These are phyloP conservation scores for Yarrowia osloensis DNA, from an alignment of 805 yeast species.

Conservation along the genomic window DNA sequence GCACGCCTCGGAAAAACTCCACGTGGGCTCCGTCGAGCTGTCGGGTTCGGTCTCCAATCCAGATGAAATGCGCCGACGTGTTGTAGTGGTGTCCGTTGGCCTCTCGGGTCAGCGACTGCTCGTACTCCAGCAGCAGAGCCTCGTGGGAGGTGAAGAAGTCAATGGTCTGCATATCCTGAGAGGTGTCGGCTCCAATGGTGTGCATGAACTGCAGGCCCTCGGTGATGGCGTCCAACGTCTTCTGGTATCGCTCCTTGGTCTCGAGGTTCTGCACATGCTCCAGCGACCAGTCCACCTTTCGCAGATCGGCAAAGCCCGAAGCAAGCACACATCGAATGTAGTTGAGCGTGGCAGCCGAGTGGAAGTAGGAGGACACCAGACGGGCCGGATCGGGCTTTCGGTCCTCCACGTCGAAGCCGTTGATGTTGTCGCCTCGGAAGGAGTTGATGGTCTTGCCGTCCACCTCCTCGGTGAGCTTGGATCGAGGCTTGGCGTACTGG, in stretches of 20 bases:
- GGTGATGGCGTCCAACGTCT: constrained; percentile 43
- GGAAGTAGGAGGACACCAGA: constrained; percentile 48
- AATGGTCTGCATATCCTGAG: constrained; percentile 40
- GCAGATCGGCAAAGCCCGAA: constrained; percentile 47
- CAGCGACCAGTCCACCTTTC: constrained; percentile 47
- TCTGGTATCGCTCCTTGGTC: constrained; percentile 46
- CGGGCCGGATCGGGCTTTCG: constrained; percentile 48
- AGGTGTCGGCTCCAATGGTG: constrained; percentile 45
- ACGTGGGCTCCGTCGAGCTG: constrained; percentile 51
- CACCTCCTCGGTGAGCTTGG: constrained; percentile 48
- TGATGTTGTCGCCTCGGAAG: constrained; percentile 49
- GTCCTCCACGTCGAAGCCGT: constrained; percentile 46
- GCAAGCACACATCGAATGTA: constrained; percentile 44
- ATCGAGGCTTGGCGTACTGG: constrained; percentile 50
- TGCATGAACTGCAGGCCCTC: constrained; percentile 46
- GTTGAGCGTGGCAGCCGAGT: constrained; percentile 50
- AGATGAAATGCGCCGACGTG: constrained; percentile 48
- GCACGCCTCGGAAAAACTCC: constrained; percentile 48
- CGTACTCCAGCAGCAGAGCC: constrained; percentile 47
- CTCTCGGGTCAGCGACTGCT: constrained; percentile 46
- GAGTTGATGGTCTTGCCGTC: constrained; percentile 47
- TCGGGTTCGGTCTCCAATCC: constrained; percentile 51
- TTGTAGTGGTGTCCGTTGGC: constrained; percentile 43
- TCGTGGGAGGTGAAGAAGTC: constrained; percentile 49
- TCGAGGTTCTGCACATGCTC: constrained; percentile 45